Evolutionary conservation across 305 asterid genomes (phyloP), one percentile per base, ranked within the genome.

Genomic region (Lippia alba): DNA sequence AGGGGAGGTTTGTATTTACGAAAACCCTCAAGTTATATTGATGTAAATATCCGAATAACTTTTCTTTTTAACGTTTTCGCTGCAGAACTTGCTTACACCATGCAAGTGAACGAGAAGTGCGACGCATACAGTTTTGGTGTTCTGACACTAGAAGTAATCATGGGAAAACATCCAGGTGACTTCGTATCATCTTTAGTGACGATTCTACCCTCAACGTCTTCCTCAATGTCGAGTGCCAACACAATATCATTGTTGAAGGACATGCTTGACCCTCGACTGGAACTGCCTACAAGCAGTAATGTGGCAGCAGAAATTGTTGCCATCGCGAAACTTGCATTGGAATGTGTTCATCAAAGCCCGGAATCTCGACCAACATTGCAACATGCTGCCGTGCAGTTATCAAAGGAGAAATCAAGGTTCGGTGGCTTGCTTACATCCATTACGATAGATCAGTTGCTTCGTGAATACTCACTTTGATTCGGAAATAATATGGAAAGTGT

Each of bases 111-210:
- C 1, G 82, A 79, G 39, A 81, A 74, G 70, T 74, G 82, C 15
- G 82, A 81, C 45, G 82, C 74, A 4, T 82, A 70, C 10, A 79
- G 84, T 71, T 79, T 73, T 36, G 82, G 86, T 10, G 79, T 82
- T 15, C 24, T 82, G 12, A 71, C 69, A 19, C 36, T 79, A 18
- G 82, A 82, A 77, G 60, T 76, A 59, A 76, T 79, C 32, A 70
- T 73, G 60, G 84, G 87, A 24, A 64, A 46, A 40, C 78, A 81
- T 73, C 82, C 79, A 0, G 82, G 86, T 1, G 82, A 79, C 2
- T 60, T 48, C 78, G 36, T 76, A 8, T 20, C 57, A 5, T 44
- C 18, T 11, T 2, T 18, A 8, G 8, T n/a, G 5, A 6, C 50
- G 17, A 3, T 40, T 44, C 14, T 1, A 46, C 56, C 68, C 12